These are phyloP conservation scores for Alopecurus myosuroides DNA, from an alignment of 176 grass and related monocot genomes.

Conservation along the genomic window DNA sequence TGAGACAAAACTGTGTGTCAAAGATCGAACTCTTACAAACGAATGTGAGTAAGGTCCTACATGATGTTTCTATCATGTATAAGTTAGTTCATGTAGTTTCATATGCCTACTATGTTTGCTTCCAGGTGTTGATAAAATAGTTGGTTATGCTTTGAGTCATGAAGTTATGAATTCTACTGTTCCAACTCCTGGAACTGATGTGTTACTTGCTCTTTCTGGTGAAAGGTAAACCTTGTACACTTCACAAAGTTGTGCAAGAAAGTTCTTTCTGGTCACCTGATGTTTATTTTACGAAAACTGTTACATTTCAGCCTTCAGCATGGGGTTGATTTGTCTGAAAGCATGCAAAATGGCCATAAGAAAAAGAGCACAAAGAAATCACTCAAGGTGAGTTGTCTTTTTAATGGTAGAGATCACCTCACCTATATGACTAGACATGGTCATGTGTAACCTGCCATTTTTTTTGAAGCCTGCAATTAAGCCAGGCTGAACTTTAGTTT, in stretches of 20 bases:
- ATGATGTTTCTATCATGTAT: neutral
- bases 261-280: slow-evolving; percentile 15
- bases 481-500: neutral
- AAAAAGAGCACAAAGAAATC: slow-evolving; percentile 84
- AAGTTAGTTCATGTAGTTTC: neutral
- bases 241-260: slow-evolving; percentile 1
- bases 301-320: slow-evolving; percentile 65
- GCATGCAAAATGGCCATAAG: slow-evolving; percentile 64
- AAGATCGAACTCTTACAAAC: slow-evolving; percentile 89
- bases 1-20: slow-evolving; percentile 58
- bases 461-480: neutral
- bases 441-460: neutral
- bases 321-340: slow-evolving; percentile 72
- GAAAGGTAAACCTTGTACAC: slow-evolving; percentile 57
- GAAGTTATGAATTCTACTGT: slow-evolving; percentile 50
- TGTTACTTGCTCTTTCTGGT: slow-evolving; percentile 46
- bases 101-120: slow-evolving; percentile 8
- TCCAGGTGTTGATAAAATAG: slow-evolving; percentile 95
- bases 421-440: slow-evolving; percentile 4
- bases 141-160: slow-evolving; percentile 88
- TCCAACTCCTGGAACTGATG: slow-evolving; percentile 41
- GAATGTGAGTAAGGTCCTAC: slow-evolving; percentile 69
- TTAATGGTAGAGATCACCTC: neutral
- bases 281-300: slow-evolving; percentile 17
- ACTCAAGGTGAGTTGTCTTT: slow-evolving; percentile 55